Percentiles rank a stretch among this genome's conserved stretches.
These are phyloP conservation scores for Aphanomyces invadans DNA, from an alignment of 352 stramenopile genomes.

Conservation along the genomic window DNA sequence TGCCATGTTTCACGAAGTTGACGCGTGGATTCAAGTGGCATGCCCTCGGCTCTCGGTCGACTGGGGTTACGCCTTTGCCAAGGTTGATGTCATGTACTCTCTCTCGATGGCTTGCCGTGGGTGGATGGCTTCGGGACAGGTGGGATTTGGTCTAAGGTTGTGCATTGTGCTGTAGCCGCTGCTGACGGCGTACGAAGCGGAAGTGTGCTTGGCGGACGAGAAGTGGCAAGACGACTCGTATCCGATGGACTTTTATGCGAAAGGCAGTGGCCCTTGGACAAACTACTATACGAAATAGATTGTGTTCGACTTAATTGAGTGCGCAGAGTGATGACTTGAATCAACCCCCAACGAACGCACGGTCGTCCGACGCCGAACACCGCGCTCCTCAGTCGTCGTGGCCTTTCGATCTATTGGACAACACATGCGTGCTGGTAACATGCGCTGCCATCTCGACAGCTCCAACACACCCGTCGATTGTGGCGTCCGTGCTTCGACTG, in stretches of 20 bases:
- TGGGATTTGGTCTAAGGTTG: background rate
- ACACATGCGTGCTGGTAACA: no score
- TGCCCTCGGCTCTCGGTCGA: slow-evolving; percentile 98
- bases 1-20: slow-evolving; percentile 75
- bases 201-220: slow-evolving; percentile 89
- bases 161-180: slow-evolving; percentile 55
- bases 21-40: slow-evolving; percentile 98
- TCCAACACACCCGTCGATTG: background rate
- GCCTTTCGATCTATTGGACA: no score
- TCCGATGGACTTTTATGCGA: slow-evolving; percentile 99
- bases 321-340: no score
- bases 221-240: slow-evolving; percentile 86
- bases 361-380: background rate
- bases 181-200: slow-evolving; percentile 95
- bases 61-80: slow-evolving; percentile 96
- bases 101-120: background rate
- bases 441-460: no score
- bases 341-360: background rate
- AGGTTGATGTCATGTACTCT: no score
- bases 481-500: background rate
- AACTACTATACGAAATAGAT: slow-evolving; percentile 86
- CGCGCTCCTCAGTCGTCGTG: no score
- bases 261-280: slow-evolving; percentile 92
- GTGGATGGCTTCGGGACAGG: background rate
- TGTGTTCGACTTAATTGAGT: background rate